These are phyloP conservation scores for Acephala macrosclerotiorum DNA, from an alignment of 2,329 filamentous ascomycete genomes.

Conservation along the genomic window DNA sequence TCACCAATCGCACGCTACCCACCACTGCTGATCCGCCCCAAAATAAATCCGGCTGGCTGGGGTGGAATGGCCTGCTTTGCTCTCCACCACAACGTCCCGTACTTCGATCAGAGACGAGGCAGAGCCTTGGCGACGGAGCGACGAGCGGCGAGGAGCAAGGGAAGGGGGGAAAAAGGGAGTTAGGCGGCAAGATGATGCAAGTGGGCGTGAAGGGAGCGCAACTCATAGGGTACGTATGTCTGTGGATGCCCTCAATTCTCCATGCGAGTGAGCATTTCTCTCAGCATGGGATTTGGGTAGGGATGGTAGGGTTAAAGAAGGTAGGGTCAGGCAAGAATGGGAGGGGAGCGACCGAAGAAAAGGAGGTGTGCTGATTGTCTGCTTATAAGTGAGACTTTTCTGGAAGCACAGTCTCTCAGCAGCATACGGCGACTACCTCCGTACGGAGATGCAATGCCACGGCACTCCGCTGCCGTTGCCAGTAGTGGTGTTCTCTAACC, in stretches of 20 bases:
- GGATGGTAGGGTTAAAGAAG: background rate
- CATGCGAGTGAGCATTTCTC: background rate
- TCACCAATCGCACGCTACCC: constrained; percentile 8
- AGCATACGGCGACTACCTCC: background rate
- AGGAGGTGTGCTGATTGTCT: constrained; percentile 13
- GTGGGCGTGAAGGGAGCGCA: constrained; percentile 1
- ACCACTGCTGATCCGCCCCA: constrained; percentile 14
- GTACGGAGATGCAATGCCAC: constrained; percentile 5
- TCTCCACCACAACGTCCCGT: background rate
- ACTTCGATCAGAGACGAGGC: background rate
- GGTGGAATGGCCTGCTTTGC: background rate
- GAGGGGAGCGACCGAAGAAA: background rate
- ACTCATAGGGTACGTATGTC: background rate
- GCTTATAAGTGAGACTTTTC: constrained; percentile 5
- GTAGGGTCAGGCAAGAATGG: background rate
- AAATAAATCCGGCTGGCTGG: constrained; percentile 8
- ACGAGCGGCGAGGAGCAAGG: background rate
- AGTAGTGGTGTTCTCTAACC: background rate
- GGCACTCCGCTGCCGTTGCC: background rate
- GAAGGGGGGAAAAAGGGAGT: background rate
- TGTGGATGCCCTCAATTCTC: background rate
- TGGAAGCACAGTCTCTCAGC: background rate
- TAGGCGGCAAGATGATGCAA: constrained; percentile 17
- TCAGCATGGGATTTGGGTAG: constrained; percentile 3
- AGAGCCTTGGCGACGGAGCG: constrained; percentile 10